Evolutionary conservation across 768 basidiomycete species (phyloP).

Genomic region (Hygrocybe coccinea): DNA sequence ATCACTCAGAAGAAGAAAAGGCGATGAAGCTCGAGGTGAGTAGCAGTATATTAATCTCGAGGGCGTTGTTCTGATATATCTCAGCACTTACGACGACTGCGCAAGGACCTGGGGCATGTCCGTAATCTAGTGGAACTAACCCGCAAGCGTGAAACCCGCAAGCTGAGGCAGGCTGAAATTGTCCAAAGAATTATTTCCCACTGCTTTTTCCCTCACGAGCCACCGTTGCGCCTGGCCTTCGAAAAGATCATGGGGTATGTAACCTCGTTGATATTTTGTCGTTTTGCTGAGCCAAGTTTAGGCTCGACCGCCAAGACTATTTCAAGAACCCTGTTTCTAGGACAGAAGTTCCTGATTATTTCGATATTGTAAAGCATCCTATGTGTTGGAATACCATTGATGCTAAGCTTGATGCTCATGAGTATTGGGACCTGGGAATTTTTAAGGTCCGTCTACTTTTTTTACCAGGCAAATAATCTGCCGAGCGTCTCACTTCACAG

Average conservation of each 20-base stretch:
- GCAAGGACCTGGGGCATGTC: constrained; percentile 73
- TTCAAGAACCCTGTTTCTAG: constrained; percentile 83
- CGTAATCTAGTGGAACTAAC: constrained; percentile 60
- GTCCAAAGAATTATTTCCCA: constrained; percentile 61
- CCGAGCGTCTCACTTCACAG: constrained; percentile 33
- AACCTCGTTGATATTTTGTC: background rate
- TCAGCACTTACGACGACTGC: constrained; percentile 56
- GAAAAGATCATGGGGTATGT: constrained; percentile 68
- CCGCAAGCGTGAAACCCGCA: constrained; percentile 76
- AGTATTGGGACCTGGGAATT: constrained; percentile 71
- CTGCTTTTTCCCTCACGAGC: constrained; percentile 64
- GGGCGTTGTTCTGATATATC: background rate
- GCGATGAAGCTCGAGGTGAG: constrained; percentile 74
- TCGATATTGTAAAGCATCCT: constrained; percentile 75
- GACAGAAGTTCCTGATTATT: constrained; percentile 83
- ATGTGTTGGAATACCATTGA: constrained; percentile 89
- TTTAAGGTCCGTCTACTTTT: constrained; percentile 50
- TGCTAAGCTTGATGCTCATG: constrained; percentile 70
- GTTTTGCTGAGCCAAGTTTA: constrained; percentile 27
- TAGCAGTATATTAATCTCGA: background rate
- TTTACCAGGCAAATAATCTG: background rate
- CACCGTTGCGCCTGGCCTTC: constrained; percentile 56
- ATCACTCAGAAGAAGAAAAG: constrained; percentile 80
- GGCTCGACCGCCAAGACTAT: constrained; percentile 65
- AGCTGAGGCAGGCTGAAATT: constrained; percentile 62